Evolutionary conservation across 768 basidiomycete species (phyloP).

Genomic region (Leccinum fibrillosum): DNA sequence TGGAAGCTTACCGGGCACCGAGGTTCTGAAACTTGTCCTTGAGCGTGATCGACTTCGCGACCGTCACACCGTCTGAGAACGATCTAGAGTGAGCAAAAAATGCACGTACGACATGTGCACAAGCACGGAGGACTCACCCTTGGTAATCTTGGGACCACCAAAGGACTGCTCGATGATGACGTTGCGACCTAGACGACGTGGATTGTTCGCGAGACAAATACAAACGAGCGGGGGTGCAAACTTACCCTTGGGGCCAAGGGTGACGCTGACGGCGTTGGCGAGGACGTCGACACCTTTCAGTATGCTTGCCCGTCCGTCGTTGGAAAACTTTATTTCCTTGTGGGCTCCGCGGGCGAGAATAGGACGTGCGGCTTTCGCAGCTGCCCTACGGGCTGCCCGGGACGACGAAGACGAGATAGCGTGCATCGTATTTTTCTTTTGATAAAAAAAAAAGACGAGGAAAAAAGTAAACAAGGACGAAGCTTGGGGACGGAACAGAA

Average conservation of each 20-base stretch:
- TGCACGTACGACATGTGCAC: not conserved
- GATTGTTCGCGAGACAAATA: conserved; percentile 14
- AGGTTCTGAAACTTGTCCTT: conserved; percentile 99
- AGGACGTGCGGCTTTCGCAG: conserved; percentile 53
- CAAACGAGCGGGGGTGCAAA: not conserved
- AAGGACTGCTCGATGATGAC: conserved; percentile 97
- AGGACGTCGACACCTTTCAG: conserved; percentile 95
- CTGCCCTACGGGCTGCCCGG: conserved; percentile 64
- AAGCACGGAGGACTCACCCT: conserved; percentile 50
- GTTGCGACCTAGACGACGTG: conserved; percentile 65
- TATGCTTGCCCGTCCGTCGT: conserved; percentile 91
- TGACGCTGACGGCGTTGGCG: conserved; percentile 95
- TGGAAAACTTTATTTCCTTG: conserved; percentile 97
- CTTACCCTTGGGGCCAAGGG: conserved; percentile 92
- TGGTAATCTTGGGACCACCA: conserved; percentile 93
- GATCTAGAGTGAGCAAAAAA: not conserved
- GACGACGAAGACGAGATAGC: conserved; percentile 65
- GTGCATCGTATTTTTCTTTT: conserved; percentile 51
- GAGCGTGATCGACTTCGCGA: conserved; percentile 90
- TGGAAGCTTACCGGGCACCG: conserved; percentile 76
- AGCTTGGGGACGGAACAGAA: conserved; percentile 3
- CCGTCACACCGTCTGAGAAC: conserved; percentile 88
- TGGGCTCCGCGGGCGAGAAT: conserved; percentile 69
- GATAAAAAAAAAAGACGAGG: conserved; percentile 4
- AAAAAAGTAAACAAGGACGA: conserved; percentile 1